phyloP scores from a whole-genome alignment of 306 rosid genomes.

The Sicyos edulis region DNA sequence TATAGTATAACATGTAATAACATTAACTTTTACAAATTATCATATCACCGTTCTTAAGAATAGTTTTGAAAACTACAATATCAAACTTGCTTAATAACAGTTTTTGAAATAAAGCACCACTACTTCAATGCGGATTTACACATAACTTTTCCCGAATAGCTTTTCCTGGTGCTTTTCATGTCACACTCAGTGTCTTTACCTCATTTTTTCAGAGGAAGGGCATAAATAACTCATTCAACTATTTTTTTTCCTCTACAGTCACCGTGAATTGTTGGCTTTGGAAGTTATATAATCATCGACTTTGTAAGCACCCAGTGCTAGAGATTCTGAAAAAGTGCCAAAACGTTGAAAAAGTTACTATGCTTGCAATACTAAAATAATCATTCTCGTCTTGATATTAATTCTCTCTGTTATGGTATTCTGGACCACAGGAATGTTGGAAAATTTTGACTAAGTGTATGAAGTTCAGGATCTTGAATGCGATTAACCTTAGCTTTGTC shows the following conservation, averaged over 20 bases:
- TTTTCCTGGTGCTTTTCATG: too few relatives aligned
- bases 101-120: too few relatives aligned
- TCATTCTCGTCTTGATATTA: background rate
- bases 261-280: too few relatives aligned
- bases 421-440: background rate
- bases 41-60: background rate
- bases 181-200: too few relatives aligned
- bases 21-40: background rate
- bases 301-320: background rate
- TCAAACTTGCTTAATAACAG: too few relatives aligned
- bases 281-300: too few relatives aligned
- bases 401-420: slow-evolving; percentile 7
- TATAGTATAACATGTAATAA: background rate
- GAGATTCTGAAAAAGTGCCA: background rate
- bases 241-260: too few relatives aligned
- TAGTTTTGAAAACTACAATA: background rate
- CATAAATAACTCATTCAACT: too few relatives aligned
- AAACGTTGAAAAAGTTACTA: background rate
- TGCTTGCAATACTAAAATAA: background rate
- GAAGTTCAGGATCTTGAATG: background rate
- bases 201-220: too few relatives aligned
- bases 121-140: too few relatives aligned
- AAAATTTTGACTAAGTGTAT: background rate
- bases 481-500: background rate
- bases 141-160: too few relatives aligned